Conservation (phyloP, 805 yeast genomes). For the Huiozyma sinensis region DNA sequence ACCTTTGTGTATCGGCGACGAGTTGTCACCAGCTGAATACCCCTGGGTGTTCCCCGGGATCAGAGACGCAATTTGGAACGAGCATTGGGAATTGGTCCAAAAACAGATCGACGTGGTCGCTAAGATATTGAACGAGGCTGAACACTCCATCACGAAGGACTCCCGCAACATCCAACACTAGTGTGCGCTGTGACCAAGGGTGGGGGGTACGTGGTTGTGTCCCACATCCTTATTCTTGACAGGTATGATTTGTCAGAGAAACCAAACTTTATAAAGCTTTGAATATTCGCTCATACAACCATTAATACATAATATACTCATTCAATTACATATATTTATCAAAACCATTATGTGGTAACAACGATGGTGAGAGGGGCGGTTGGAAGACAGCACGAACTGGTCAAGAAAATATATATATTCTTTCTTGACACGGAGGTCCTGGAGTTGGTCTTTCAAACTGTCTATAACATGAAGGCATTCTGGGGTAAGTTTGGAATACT, state of each 20-base stretch:
- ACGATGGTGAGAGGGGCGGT: not conserved
- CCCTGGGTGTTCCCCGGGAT: slow-evolving; percentile 60
- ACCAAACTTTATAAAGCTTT: no score
- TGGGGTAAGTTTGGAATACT: slow-evolving; percentile 51
- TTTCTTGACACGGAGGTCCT: not conserved
- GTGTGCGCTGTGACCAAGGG: not conserved
- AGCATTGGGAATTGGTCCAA: slow-evolving; percentile 45
- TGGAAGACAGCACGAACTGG: not conserved
- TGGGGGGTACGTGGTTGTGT: no score
- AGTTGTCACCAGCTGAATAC: not conserved
- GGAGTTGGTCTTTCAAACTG: not conserved
- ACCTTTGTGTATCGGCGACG: slow-evolving; percentile 38
- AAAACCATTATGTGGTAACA: not conserved
- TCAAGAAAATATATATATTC: not conserved
- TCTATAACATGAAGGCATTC: slow-evolving; percentile 36
- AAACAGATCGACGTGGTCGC: slow-evolving; percentile 37
- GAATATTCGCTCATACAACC: no score
- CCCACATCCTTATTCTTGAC: no score
- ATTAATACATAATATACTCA: no score
- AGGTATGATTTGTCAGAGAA: no score
- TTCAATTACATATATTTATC: not conserved
- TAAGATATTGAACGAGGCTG: slow-evolving; percentile 23
- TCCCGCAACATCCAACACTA: slow-evolving; percentile 2
- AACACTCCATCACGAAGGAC: slow-evolving; percentile 18
- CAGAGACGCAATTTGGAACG: slow-evolving; percentile 50